Base-by-base conservation (phyloP, 2,329 filamentous ascomycete species). In the Paracoccidioides brasiliensis region DNA sequence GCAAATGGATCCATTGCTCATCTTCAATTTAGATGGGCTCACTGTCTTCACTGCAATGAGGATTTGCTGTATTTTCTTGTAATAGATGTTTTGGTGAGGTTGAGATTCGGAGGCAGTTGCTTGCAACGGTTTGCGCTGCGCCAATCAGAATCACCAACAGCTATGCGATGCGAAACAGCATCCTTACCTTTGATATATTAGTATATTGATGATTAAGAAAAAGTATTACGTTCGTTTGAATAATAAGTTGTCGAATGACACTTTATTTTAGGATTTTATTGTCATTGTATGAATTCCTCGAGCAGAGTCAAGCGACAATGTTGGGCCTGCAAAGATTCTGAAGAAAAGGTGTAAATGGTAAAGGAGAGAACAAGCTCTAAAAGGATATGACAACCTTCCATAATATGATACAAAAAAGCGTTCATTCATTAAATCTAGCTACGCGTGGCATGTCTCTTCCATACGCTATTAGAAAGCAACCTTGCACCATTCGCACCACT, bases 1-100 rank as follows among this genome's bases (percentile, higher is more conserved):
- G 52, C 52, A 54, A 50, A 49, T 35, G 54, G 56, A 56, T 56
- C 58, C 59, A 61, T 61, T 59, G 55, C 57, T 58, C 59, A 61
- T 61, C 55, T 61, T 22, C 22, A 22, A 22, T 22, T 61, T 56
- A 10, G 53, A 48, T 37, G 43, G 53, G 55, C 52, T 50, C 55
- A 54, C 43, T 52, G 48, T 42, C 40, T 50, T 55, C n/a, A 12
- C 50, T 37, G 52, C 22, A 14, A 30, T 14, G 15, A 41, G 12
- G 30, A 9, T 7, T 32, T n/a, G n/a, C n/a, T 42, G n/a, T 14
- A 30, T 28, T 41, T 22, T 40, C 15, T 3, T 4, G 6, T 37
- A 3, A 9, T 8, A 28, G 33, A 33, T 12, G 12, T 51, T 51
- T 15, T 28, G 12, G 7, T 12, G 32, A 42, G 5, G 10, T 49